phyloP scores from a whole-genome alignment of 305 asterid species.

The Ilex paraguariensis region DNA sequence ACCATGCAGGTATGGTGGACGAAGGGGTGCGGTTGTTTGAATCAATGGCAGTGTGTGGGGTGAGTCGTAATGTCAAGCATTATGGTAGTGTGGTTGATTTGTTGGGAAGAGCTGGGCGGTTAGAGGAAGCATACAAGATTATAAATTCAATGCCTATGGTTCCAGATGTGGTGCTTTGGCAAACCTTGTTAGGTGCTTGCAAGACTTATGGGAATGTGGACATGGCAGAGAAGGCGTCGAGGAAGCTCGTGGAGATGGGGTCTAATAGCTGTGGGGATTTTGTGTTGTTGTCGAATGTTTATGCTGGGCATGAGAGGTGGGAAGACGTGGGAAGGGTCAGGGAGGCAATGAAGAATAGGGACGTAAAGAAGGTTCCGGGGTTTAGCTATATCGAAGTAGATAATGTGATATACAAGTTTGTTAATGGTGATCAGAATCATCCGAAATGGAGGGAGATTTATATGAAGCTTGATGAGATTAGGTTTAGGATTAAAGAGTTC shows the following conservation, averaged over 20 bases:
- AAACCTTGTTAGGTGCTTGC: constrained; percentile 83
- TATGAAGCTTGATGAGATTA: constrained; percentile 65
- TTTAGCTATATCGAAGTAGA: constrained; percentile 70
- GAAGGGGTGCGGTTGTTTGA: constrained; percentile 67
- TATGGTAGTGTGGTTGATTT: constrained; percentile 86
- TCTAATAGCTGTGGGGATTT: constrained; percentile 77
- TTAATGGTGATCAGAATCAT: constrained; percentile 65
- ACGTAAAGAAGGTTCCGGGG: constrained; percentile 80
- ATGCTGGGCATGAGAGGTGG: constrained; percentile 85
- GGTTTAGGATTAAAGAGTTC: constrained; percentile 35
- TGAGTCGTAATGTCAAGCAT: constrained; percentile 67
- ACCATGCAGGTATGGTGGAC: constrained; percentile 90
- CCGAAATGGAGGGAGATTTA: constrained; percentile 53
- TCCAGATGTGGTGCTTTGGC: constrained; percentile 88
- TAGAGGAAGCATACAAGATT: constrained; percentile 57
- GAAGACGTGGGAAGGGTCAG: constrained; percentile 75
- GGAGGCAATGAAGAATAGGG: constrained; percentile 62
- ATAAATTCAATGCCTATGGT: constrained; percentile 53
- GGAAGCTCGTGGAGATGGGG: constrained; percentile 80
- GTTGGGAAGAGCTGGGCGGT: constrained; percentile 78
- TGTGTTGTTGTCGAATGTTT: constrained; percentile 75
- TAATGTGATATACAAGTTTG: constrained; percentile 51
- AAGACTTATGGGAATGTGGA: constrained; percentile 65
- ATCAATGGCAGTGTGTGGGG: constrained; percentile 44
- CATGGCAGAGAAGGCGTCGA: constrained; percentile 84